Evolutionary conservation across 495 filamentous ascomycete species (phyloP).

Genomic region (Penicillium taxi): DNA sequence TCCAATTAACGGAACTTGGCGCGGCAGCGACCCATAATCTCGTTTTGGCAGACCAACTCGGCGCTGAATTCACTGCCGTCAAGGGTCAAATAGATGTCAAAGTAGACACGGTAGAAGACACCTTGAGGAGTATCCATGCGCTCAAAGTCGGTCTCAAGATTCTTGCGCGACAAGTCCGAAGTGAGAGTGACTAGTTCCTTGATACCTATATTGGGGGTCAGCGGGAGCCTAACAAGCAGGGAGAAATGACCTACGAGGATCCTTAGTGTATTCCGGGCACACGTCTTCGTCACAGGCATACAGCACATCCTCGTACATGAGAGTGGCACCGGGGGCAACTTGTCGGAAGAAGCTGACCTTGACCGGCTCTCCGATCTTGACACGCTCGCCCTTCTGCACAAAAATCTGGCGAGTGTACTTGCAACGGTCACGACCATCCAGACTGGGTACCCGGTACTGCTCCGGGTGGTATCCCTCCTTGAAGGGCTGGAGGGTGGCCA

Average conservation of each 20-base stretch:
- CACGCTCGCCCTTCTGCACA: conserved; percentile 95
- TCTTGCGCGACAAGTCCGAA: conserved; percentile 93
- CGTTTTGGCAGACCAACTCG: conserved; percentile 95
- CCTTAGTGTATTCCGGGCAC: conserved; percentile 97
- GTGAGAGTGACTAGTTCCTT: conserved; percentile 98
- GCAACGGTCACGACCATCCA: conserved; percentile 96
- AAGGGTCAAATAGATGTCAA: conserved; percentile 84
- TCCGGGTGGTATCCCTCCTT: conserved; percentile 98
- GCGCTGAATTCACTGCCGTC: conserved; percentile 97
- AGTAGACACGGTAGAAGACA: conserved; percentile 86
- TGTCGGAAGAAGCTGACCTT: conserved; percentile 99
- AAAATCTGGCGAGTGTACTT: conserved; percentile 99
- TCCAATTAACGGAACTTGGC: conserved; percentile 60
- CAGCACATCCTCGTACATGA: conserved; percentile 98
- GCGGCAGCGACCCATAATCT: conserved; percentile 95
- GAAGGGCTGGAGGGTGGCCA: conserved; percentile 98
- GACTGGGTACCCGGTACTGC: conserved; percentile 90
- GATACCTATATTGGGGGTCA: conserved; percentile 56
- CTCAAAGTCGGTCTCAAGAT: conserved; percentile 97
- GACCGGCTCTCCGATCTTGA: conserved; percentile 98
- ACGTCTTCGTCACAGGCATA: conserved; percentile 98
- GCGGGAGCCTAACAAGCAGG: not conserved
- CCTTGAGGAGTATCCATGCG: conserved; percentile 99
- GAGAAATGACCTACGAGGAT: conserved; percentile 69
- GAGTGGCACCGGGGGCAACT: conserved; percentile 90